Evolutionary conservation across 1,139 yeast genomes (phyloP), one percentile per base, ranked within the genome.

Genomic region (Hyphopichia pseudoburtonii): DNA sequence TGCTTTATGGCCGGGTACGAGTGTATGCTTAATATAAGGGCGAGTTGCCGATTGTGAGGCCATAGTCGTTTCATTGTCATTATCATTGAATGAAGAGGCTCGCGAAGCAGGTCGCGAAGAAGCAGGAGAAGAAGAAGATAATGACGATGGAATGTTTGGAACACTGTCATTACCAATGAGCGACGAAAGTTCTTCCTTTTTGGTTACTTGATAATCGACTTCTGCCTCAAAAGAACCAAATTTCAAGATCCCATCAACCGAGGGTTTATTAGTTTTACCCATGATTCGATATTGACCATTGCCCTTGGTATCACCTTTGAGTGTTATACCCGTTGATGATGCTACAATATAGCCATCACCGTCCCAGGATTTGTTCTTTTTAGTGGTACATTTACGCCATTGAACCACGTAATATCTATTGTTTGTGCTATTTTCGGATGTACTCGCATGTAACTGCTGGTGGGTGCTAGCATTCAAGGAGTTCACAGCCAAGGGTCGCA

Each of bases 301-400:
- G 34, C 38, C 45, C 25, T 46, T 39, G 18, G 35, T 33, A 26
- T 45, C 48, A 9, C 42, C 40, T 28, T 52, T 51, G 12, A 60
- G 40, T 7, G 44, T 34, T 2, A 52, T 36, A 7, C 47, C 50
- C 3, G 37, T 30, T 3, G 41, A 42, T 10, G 50, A 42, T 3
- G 52, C 47, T 0, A 58, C 44, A 5, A 86, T 66, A 18, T 62
- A 59, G 0, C 96, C 97, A 61, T 92, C 98, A 3, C 95, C 96
- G 40, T 88, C 95, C 98, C 98, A 92, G 0, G 90, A 82, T 56
- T 90, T 90, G 57, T 89, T 81, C 67, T 90, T 89, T 60, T 86
- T 87, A 28, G 64, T 70, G 1, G 92, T 69, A 29, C 70, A 71
- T 56, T 86, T 88, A 30, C 98, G 66, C 77, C 85, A 86, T 47